phyloP scores from a whole-genome alignment of 192 early-diverging fungal genomes.

The Irineochytrium annulatum region DNA sequence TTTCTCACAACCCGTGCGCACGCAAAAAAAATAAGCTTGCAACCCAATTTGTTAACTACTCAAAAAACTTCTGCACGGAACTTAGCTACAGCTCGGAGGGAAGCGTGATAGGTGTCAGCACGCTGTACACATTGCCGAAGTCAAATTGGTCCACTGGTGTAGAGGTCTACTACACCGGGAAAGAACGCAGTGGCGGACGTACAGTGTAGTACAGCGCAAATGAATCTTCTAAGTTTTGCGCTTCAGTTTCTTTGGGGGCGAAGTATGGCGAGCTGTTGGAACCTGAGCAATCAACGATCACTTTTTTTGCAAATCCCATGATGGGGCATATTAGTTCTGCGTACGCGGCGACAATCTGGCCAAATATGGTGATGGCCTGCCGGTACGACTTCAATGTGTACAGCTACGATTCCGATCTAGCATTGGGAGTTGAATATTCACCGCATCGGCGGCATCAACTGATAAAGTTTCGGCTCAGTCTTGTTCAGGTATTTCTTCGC shows the following conservation, averaged over 20 bases:
- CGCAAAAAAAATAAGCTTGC: slow-evolving; percentile 13
- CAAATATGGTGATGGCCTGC: slow-evolving; percentile 66
- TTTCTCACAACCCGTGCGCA: slow-evolving; percentile 50
- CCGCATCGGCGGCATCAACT: slow-evolving; percentile 54
- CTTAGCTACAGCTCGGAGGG: slow-evolving; percentile 71
- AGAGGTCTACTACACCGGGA: slow-evolving; percentile 51
- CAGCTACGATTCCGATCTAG: slow-evolving; percentile 85
- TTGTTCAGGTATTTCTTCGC: slow-evolving; percentile 41
- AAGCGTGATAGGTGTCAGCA: slow-evolving; percentile 73
- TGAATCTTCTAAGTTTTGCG: not conserved
- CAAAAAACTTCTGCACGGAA: slow-evolving; percentile 56
- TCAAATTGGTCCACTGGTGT: slow-evolving; percentile 41
- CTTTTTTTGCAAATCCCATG: slow-evolving; percentile 81
- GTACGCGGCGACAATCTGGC: slow-evolving; percentile 75
- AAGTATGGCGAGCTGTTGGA: slow-evolving; percentile 23
- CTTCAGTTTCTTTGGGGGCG: not conserved
- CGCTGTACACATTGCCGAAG: slow-evolving; percentile 67
- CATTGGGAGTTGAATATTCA: slow-evolving; percentile 76
- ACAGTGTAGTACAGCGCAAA: slow-evolving; percentile 30
- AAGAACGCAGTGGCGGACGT: slow-evolving; percentile 88
- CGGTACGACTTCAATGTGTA: slow-evolving; percentile 90
- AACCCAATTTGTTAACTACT: not conserved
- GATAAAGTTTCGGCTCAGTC: slow-evolving; percentile 54
- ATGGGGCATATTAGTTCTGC: slow-evolving; percentile 87
- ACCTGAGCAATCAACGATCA: slow-evolving; percentile 50